These are phyloP conservation scores for Lachancea mirantina DNA, from an alignment of 805 yeast genomes.

Conservation along the genomic window DNA sequence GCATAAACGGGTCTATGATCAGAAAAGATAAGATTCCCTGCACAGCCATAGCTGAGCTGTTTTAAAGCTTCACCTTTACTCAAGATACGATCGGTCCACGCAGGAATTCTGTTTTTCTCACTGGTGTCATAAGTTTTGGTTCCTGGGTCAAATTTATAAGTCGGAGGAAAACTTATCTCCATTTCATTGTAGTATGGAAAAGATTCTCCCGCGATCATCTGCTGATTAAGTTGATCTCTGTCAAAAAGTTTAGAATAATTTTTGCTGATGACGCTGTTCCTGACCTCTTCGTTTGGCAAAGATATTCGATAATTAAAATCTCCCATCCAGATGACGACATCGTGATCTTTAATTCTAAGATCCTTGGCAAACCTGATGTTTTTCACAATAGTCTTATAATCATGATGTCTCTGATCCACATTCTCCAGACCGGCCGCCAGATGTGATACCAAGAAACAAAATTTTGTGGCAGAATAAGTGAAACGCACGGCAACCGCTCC, in stretches of 20 bases:
- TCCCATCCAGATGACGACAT: constrained; percentile 86
- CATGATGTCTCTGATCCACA: constrained; percentile 76
- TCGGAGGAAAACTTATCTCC: constrained; percentile 76
- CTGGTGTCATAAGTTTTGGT: constrained; percentile 77
- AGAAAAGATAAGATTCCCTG: constrained; percentile 54
- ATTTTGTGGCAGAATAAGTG: constrained; percentile 53
- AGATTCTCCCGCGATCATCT: constrained; percentile 67
- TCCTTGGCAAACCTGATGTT: constrained; percentile 59
- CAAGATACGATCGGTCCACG: constrained; percentile 93
- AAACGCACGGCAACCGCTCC: constrained; percentile 75
- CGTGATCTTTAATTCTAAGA: constrained; percentile 63
- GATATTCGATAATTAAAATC: constrained; percentile 83
- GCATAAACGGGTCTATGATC: constrained; percentile 92
- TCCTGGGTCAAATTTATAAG: constrained; percentile 90
- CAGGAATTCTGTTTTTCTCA: constrained; percentile 88
- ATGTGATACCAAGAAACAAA: constrained; percentile 81
- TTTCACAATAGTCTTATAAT: constrained; percentile 70
- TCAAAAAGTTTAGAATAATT: constrained; percentile 51
- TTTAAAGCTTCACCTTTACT: constrained; percentile 53
- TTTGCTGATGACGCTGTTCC: constrained; percentile 42
- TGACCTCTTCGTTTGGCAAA: constrained; percentile 62
- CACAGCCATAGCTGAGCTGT: constrained; percentile 55
- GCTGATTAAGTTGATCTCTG: constrained; percentile 70
- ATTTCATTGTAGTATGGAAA: constrained; percentile 79
- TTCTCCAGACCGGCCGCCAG: constrained; percentile 88